A percentile compares a stretch with the other conserved stretches of the same genome.
Conservation (phyloP, 805 yeast genomes). For the Lipomyces spencermartinsiae region DNA sequence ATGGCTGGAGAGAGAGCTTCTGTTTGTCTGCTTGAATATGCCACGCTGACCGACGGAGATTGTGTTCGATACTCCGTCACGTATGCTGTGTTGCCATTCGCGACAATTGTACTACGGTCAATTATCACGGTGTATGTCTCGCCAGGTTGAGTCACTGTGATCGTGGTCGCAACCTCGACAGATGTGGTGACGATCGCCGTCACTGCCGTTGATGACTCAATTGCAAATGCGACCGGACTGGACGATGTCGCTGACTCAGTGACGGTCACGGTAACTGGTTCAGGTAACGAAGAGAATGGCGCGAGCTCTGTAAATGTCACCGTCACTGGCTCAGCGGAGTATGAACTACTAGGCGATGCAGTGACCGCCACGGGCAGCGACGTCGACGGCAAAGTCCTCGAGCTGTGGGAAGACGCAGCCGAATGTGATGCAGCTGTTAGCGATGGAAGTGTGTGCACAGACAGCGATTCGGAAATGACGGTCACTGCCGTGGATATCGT, state of each 20-base stretch:
- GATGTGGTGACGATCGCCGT: conserved; percentile 5
- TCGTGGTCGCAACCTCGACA: not conserved
- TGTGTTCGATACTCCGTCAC: not conserved
- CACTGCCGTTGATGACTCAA: not conserved
- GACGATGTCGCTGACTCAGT: conserved; percentile 9
- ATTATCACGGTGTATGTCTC: conserved; percentile 1
- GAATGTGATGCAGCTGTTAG: too few relatives aligned
- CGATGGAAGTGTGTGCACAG: not conserved
- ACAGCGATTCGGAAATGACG: not conserved
- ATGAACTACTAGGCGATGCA: not conserved
- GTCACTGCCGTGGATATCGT: conserved; percentile 12
- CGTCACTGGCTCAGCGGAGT: not conserved
- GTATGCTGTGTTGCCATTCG: not conserved
- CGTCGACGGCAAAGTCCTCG: not conserved
- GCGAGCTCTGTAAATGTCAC: conserved; percentile 1
- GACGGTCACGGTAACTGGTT: not conserved
- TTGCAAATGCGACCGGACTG: not conserved
- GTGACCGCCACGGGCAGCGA: conserved; percentile 9
- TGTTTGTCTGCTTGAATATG: not conserved
- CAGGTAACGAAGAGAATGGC: conserved; percentile 1
- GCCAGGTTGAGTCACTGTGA: conserved; percentile 9
- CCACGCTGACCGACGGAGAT: not conserved
- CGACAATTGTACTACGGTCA: not conserved
- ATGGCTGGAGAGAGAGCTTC: not conserved
- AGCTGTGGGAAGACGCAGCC: not conserved